Evolutionary conservation across 2,329 filamentous ascomycete species (phyloP), one percentile per base, ranked within the genome.

Genomic region (Apiospora rasikravindrae): DNA sequence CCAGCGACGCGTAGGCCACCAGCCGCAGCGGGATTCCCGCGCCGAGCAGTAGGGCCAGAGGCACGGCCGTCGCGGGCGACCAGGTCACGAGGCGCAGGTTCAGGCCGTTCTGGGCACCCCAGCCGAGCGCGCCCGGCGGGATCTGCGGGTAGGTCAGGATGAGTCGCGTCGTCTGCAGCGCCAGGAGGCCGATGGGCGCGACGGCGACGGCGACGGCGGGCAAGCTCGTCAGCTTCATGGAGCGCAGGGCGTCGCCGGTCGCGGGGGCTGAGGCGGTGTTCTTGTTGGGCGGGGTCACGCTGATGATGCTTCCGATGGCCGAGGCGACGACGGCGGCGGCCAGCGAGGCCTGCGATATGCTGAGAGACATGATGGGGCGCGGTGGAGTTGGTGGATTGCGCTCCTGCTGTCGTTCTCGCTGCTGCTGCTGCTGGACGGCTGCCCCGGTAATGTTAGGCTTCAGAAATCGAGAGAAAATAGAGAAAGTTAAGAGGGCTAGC

Each of bases 1-100:
- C 88, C 0, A 90, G 81, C 0, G 82, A 78, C 0, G 80, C 77
- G 74, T 84, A 89, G 0, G 87, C 83, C 0, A 80, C 68, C 26
- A 78, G 70, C 19, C 76, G 78, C n/a, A 78, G 75, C 37, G 75
- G 79, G 24, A 81, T 51, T 0, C 82, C 82, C 3, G 71, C 77
- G 51, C 76, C 77, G 4, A 83, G 64, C 24, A 83, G 77, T 0
- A 83, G 73, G 0, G 75, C 77, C 10, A 84, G 68, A 2, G 83
- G 83, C 26, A 84, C 68, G 0, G 75, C 73, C 1, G 83, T 84
- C 22, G 77, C 73, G 14, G 75, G 26, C 5, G 82, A 82, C 82
- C 83, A 84, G 8, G 82, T 83, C 42, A 83, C 71, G 14, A 81
- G 73, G 42, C 75, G 53, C 0, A 69, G 24, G 71, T 83, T 80